phyloP scores from a whole-genome alignment of 352 stramenopile species.

The Globisporangium rhizosaccharum region DNA sequence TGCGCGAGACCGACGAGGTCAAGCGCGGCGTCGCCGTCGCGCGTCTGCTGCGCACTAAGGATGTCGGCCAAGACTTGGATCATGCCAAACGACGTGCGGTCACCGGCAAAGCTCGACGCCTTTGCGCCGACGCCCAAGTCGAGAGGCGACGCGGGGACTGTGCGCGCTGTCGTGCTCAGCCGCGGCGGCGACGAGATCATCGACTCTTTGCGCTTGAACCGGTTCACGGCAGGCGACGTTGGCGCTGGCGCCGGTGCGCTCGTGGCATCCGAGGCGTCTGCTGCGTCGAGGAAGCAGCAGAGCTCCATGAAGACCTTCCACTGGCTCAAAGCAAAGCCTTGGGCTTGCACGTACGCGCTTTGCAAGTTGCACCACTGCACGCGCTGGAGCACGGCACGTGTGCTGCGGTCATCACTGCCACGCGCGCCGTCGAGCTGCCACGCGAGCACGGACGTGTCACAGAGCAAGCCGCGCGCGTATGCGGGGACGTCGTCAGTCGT shows the following conservation, averaged over 20 bases:
- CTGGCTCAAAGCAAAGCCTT: slow-evolving; percentile 40
- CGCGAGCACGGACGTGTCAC: slow-evolving; percentile 17
- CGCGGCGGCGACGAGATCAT: slow-evolving; percentile 60
- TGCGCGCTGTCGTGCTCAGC: slow-evolving; percentile 11
- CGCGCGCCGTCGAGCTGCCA: slow-evolving; percentile 16
- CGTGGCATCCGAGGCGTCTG: not conserved
- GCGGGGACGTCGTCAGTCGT: slow-evolving; percentile 14
- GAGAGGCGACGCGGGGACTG: slow-evolving; percentile 15
- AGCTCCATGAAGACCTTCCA: slow-evolving; percentile 80
- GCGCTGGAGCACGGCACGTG: slow-evolving; percentile 20
- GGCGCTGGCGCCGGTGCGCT: not conserved
- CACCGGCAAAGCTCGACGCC: slow-evolving; percentile 50
- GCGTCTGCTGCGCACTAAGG: slow-evolving; percentile 29
- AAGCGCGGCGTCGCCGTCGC: slow-evolving; percentile 28
- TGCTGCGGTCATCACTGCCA: not conserved
- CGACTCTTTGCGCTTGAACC: slow-evolving; percentile 58
- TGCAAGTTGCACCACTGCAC: slow-evolving; percentile 54
- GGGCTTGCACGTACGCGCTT: slow-evolving; percentile 41
- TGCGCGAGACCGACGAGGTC: slow-evolving; percentile 52
- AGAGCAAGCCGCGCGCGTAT: slow-evolving; percentile 18
- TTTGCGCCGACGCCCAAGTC: slow-evolving; percentile 8
- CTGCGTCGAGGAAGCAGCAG: slow-evolving; percentile 26
- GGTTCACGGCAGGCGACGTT: slow-evolving; percentile 7
- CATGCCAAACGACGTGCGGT: slow-evolving; percentile 65
- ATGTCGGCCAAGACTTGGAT: slow-evolving; percentile 58